Conservation (phyloP, 768 basidiomycete species). For the Naganishia vishniacii region DNA sequence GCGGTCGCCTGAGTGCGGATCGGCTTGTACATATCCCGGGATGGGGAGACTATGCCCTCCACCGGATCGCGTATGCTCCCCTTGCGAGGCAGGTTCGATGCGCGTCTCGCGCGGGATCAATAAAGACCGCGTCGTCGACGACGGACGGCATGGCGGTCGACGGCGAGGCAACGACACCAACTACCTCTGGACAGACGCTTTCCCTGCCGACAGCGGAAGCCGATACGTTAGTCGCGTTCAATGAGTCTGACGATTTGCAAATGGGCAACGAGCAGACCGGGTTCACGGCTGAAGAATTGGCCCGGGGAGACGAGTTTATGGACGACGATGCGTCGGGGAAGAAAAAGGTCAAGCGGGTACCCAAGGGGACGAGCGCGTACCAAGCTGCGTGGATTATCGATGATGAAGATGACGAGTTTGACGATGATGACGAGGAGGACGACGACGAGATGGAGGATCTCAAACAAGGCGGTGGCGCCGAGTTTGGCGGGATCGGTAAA, state of each 20-base stretch:
- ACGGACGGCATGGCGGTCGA: slow-evolving; percentile 57
- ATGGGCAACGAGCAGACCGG: slow-evolving; percentile 94
- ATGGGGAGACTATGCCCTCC: slow-evolving; percentile 80
- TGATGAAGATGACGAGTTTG: slow-evolving; percentile 61
- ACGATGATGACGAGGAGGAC: slow-evolving; percentile 53
- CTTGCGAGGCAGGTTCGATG: slow-evolving; percentile 32
- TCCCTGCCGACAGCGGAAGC: slow-evolving; percentile 63
- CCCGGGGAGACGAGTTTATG: slow-evolving; percentile 49
- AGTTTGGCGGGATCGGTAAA: slow-evolving; percentile 37
- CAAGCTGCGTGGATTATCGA: slow-evolving; percentile 96
- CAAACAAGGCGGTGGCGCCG: slow-evolving; percentile 34
- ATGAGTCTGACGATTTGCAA: slow-evolving; percentile 67
- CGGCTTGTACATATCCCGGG: slow-evolving; percentile 80
- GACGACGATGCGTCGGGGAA: slow-evolving; percentile 49
- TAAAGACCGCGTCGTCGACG: slow-evolving; percentile 46
- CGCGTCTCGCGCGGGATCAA: slow-evolving; percentile 35
- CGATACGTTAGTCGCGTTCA: slow-evolving; percentile 79
- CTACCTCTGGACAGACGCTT: slow-evolving; percentile 49
- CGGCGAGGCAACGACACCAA: slow-evolving; percentile 62
- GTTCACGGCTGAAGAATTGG: slow-evolving; percentile 97
- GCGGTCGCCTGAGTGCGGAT: slow-evolving; percentile 69
- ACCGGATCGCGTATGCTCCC: slow-evolving; percentile 14
- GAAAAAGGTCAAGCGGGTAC: slow-evolving; percentile 77
- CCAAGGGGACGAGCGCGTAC: slow-evolving; percentile 93
- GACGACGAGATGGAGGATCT: slow-evolving; percentile 39